phyloP scores from a whole-genome alignment of 2,329 filamentous ascomycete genomes.

The Escovopsis sp. region DNA sequence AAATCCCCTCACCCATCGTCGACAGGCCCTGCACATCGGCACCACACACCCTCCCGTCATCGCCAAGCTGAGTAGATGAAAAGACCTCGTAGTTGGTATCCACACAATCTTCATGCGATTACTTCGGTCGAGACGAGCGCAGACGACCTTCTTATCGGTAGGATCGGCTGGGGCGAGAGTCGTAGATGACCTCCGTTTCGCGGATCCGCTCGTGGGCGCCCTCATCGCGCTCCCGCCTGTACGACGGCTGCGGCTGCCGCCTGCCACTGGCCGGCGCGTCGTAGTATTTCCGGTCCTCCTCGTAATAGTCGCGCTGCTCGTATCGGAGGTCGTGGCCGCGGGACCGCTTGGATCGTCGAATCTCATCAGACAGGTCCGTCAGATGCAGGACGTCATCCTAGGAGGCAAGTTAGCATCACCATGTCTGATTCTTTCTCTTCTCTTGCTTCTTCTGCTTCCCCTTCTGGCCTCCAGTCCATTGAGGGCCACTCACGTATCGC shows the following conservation, averaged over 20 bases:
- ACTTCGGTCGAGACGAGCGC: background rate
- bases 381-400: conserved; percentile 80
- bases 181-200: conserved; percentile 54
- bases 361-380: conserved; percentile 68
- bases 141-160: conserved; percentile 8
- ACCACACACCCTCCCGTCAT: too few relatives aligned
- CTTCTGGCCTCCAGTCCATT: too few relatives aligned
- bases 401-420: conserved; percentile 18
- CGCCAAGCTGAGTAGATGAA: too few relatives aligned
- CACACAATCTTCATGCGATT: too few relatives aligned
- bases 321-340: conserved; percentile 39
- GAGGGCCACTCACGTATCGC: conserved; percentile 56
- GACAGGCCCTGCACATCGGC: too few relatives aligned
- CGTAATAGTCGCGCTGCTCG: conserved; percentile 44
- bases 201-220: conserved; percentile 36
- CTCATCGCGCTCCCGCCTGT: conserved; percentile 33
- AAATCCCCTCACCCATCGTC: too few relatives aligned
- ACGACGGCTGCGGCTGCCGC: conserved; percentile 9
- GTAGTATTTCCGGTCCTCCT: conserved; percentile 28
- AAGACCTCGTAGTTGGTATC: too few relatives aligned
- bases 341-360: conserved; percentile 47
- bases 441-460: too few relatives aligned
- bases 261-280: conserved; percentile 9
- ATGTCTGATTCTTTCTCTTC: too few relatives aligned
- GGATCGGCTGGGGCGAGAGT: conserved; percentile 24